Evolutionary conservation across 2,329 filamentous ascomycete species (phyloP), one percentile per base, ranked within the genome.

Genomic region (Camillea tinctor): DNA sequence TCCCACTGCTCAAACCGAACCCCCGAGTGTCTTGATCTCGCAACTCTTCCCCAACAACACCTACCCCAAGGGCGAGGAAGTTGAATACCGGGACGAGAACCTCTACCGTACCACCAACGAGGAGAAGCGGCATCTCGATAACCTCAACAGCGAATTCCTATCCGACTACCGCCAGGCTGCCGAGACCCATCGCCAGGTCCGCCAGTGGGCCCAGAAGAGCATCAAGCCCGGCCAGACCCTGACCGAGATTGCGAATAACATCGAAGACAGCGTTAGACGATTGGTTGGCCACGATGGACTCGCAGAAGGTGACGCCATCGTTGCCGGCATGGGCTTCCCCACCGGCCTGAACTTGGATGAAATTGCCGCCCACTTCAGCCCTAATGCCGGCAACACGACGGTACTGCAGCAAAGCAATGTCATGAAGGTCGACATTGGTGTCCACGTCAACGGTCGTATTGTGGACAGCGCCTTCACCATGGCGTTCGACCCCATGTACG

Each of bases 121-220:
- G 75, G 92, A 96, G 80, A 93, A 93, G 79, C 85, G 91, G 56
- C 87, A 94, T 71, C 81, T 93, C 57, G 90, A 93, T 74, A 90
- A 90, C 70, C 86, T 92, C 79, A 89, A 92, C 75, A 87, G 85
- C 68, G 89, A 93, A 64, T 93, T 92, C 78, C 77, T 96, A 56
- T 81, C 84, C 62, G 92, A 96, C 71, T 96, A 93, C 74, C 88
- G 92, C 63, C 85, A 93, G 69, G 92, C 87, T 52, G 91, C 92
- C n/a, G 92, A 96, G 77, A 86, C 92, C n/a, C 92, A 96, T 75
- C 87, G 92, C 59, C 90, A 96, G 73, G 92, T 95, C 59, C 88
- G 92, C 55, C 88, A 92, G 74, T 93, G 90, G 84, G 91, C 90
- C 3, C 88, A 92, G 76, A 88, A 88, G 73, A 88, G 83, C 71